These are phyloP conservation scores for Umbellularia californica DNA, from an alignment of 164 flowering plant species.

Conservation along the genomic window DNA sequence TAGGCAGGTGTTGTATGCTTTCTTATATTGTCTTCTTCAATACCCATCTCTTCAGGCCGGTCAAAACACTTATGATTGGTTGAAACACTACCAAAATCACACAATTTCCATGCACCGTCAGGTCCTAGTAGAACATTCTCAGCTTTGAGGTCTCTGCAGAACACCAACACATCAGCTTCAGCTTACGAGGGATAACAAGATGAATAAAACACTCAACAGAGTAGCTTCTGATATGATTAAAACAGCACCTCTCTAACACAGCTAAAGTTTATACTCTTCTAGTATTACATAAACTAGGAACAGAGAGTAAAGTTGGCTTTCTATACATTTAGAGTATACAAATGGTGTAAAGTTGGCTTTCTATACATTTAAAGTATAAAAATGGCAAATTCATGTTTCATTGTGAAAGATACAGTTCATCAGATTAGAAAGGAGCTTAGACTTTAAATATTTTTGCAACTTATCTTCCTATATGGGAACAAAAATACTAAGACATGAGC, in stretches of 20 bases:
- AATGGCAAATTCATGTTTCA: too few species aligned
- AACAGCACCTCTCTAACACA: background rate
- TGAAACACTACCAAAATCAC: slow-evolving; percentile 97
- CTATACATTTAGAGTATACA: too few species aligned
- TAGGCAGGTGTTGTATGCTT: slow-evolving; percentile 98
- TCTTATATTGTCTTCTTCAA: slow-evolving; percentile 97
- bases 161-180: background rate
- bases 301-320: too few species aligned
- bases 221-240: background rate
- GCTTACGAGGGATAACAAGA: background rate
- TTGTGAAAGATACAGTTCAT: too few species aligned
- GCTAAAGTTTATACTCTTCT: too few species aligned
- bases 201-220: background rate
- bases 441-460: too few species aligned
- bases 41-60: slow-evolving; percentile 97
- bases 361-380: too few species aligned
- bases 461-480: background rate
- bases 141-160: slow-evolving; percentile 85
- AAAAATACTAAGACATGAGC: too few species aligned
- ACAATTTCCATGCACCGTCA: slow-evolving; percentile 91
- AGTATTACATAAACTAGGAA: too few species aligned
- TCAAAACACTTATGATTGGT: slow-evolving; percentile 95
- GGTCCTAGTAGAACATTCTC: slow-evolving; percentile 85
- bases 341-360: too few species aligned
- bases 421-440: too few species aligned